Percentiles rank a stretch among this genome's conserved stretches.
Evolutionary conservation across 2,329 filamentous ascomycete genomes (phyloP).

Genomic region (Pyrenophora tritici-repentis): DNA sequence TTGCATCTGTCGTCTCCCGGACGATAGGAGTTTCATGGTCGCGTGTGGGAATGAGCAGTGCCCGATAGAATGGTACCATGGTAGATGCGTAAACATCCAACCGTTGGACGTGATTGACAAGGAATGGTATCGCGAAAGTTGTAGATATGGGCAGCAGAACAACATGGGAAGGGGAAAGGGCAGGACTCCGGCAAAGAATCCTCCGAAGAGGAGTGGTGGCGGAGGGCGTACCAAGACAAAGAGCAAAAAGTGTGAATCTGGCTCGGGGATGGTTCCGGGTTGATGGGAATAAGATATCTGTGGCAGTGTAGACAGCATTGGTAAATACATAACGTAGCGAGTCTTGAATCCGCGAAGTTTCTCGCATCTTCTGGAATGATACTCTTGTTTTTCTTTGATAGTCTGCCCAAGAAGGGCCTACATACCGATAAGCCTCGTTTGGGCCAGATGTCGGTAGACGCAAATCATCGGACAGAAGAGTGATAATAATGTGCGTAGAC

Average conservation of each 20-base stretch:
- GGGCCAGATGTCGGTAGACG: too few species aligned
- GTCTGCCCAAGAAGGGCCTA: too few species aligned
- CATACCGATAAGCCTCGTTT: too few species aligned
- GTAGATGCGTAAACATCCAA: conserved; percentile 4
- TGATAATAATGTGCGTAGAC: too few species aligned
- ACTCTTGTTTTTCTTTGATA: too few species aligned
- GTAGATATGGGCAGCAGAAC: neutral
- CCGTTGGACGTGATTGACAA: neutral
- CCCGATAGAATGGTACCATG: conserved; percentile 10
- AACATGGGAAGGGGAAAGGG: neutral
- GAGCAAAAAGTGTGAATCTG: neutral
- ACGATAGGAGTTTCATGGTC: conserved; percentile 11
- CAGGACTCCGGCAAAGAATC: neutral
- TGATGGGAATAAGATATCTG: neutral
- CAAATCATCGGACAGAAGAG: too few species aligned
- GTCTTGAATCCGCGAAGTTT: too few species aligned
- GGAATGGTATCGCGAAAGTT: conserved; percentile 8
- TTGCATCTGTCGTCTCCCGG: conserved; percentile 10
- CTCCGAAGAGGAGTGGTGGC: neutral
- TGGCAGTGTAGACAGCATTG: too few species aligned
- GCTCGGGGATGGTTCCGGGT: neutral
- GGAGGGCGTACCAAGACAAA: neutral
- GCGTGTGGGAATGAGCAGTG: conserved; percentile 9
- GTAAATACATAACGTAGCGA: neutral
- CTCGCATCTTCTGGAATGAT: too few species aligned